Evolutionary conservation across 129 eudicot genomes (phyloP).

Genomic region (Oenanthe sinensis): DNA sequence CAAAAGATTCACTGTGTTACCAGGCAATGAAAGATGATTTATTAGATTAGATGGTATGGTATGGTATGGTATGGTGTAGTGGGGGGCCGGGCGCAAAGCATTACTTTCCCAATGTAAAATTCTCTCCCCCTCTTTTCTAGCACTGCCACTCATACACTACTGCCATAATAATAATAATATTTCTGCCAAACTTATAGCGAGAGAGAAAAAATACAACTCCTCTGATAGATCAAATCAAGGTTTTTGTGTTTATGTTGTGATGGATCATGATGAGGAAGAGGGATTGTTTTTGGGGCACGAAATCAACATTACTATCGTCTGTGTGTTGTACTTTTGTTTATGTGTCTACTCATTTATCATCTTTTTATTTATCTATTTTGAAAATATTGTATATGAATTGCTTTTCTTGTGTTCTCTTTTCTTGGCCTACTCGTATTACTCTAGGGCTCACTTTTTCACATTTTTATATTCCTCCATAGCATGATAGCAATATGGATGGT

Average conservation of each 20-base stretch:
- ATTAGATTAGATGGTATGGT: constrained; percentile 2
- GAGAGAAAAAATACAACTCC: neutral
- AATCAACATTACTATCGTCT: constrained; percentile 10
- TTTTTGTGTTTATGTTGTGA: neutral
- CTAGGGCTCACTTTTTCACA: neutral
- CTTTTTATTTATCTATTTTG: neutral
- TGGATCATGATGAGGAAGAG: neutral
- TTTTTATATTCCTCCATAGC: neutral
- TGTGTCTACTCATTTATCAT: neutral
- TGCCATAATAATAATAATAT: constrained; percentile 24
- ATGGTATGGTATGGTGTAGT: too few species aligned
- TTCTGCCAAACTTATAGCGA: constrained; percentile 35
- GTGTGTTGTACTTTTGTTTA: neutral
- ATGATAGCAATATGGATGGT: neutral
- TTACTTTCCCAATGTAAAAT: constrained; percentile 77
- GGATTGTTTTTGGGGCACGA: constrained; percentile 30
- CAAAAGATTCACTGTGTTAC: constrained; percentile 3
- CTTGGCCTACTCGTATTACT: neutral
- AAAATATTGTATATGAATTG: neutral
- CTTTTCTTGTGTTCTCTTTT: neutral
- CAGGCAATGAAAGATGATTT: constrained; percentile 14
- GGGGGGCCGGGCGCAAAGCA: constrained; percentile 25
- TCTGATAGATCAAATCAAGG: constrained; percentile 46
- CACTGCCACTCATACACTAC: constrained; percentile 54
- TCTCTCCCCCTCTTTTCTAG: constrained; percentile 57